These are phyloP conservation scores for Phoenix dactylifera DNA, from an alignment of 176 grass and related monocot genomes.

Conservation along the genomic window DNA sequence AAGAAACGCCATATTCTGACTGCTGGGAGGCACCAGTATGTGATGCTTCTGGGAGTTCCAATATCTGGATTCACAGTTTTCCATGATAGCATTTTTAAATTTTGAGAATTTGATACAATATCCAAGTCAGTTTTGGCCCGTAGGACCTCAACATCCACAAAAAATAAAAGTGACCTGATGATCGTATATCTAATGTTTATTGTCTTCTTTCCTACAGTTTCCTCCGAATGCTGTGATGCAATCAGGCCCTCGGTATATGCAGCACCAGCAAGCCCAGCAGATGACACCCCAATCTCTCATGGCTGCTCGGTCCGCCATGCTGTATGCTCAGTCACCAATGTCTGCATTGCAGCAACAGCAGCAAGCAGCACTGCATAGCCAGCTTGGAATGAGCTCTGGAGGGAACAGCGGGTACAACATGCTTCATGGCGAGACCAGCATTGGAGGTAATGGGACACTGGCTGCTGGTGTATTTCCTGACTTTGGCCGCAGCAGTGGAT, in stretches of 20 bases:
- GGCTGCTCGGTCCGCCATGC: constrained; percentile 70
- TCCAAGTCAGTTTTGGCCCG: too few relatives aligned
- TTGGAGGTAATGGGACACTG: constrained; percentile 30
- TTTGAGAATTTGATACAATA: too few relatives aligned
- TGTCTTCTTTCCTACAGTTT: constrained; percentile 34
- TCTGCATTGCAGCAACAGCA: constrained; percentile 52
- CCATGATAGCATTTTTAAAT: too few relatives aligned
- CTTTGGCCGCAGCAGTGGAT: constrained; percentile 38
- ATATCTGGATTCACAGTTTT: too few relatives aligned
- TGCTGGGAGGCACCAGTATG: too few relatives aligned
- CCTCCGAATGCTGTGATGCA: constrained; percentile 83
- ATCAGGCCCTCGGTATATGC: constrained; percentile 62
- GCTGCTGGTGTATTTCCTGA: constrained; percentile 58
- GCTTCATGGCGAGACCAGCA: constrained; percentile 76
- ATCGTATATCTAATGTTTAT: too few relatives aligned
- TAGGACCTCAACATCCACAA: too few relatives aligned
- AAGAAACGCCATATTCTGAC: too few relatives aligned
- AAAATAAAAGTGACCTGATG: too few relatives aligned
- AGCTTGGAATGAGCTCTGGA: constrained; percentile 54
- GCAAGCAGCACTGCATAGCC: constrained; percentile 35
- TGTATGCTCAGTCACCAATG: constrained; percentile 61
- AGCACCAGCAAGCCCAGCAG: constrained; percentile 56
- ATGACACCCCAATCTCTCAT: constrained; percentile 62
- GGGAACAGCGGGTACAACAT: constrained; percentile 68
- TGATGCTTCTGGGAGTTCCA: too few relatives aligned